These are phyloP conservation scores for Fusarium circinatum DNA, from an alignment of 2,329 filamentous ascomycete species.

Conservation along the genomic window DNA sequence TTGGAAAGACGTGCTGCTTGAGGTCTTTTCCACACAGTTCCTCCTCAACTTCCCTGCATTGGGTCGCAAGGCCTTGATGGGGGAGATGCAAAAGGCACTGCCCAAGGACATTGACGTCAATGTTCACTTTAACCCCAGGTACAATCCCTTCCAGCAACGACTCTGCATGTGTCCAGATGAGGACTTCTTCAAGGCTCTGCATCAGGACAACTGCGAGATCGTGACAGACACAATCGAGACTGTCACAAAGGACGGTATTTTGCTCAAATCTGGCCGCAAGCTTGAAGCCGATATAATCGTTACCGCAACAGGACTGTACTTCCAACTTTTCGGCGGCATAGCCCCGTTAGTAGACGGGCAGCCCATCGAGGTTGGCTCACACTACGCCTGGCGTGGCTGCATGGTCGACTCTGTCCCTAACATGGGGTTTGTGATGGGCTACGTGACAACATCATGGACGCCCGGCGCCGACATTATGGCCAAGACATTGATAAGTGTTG, in stretches of 20 bases:
- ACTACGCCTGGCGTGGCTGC: conserved; percentile 70
- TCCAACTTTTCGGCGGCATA: conserved; percentile 66
- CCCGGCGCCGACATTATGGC: conserved; percentile 67
- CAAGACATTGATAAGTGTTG: conserved; percentile 59
- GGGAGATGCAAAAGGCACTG: conserved; percentile 58
- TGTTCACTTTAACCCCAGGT: conserved; percentile 71
- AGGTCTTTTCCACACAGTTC: conserved; percentile 54
- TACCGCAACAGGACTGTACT: conserved; percentile 73
- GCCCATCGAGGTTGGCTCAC: conserved; percentile 57
- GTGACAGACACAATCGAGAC: conserved; percentile 64
- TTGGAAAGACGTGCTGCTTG: conserved; percentile 58
- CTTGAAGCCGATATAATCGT: conserved; percentile 74
- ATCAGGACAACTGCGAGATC: conserved; percentile 56
- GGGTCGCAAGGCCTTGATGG: conserved; percentile 50
- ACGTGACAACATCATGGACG: conserved; percentile 74
- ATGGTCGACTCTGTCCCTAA: conserved; percentile 77
- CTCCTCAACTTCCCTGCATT: conserved; percentile 42
- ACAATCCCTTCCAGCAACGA: conserved; percentile 78
- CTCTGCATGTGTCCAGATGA: conserved; percentile 72
- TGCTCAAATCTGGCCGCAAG: conserved; percentile 58
- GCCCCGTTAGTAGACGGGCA: conserved; percentile 64
- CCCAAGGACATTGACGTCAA: conserved; percentile 65
- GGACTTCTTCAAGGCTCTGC: conserved; percentile 65
- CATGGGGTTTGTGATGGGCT: conserved; percentile 69
- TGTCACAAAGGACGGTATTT: conserved; percentile 60